A percentile compares a stretch with the other conserved stretches of the same genome.
phyloP scores from a whole-genome alignment of 2,329 filamentous ascomycete genomes.

The Anthostomella pinea region DNA sequence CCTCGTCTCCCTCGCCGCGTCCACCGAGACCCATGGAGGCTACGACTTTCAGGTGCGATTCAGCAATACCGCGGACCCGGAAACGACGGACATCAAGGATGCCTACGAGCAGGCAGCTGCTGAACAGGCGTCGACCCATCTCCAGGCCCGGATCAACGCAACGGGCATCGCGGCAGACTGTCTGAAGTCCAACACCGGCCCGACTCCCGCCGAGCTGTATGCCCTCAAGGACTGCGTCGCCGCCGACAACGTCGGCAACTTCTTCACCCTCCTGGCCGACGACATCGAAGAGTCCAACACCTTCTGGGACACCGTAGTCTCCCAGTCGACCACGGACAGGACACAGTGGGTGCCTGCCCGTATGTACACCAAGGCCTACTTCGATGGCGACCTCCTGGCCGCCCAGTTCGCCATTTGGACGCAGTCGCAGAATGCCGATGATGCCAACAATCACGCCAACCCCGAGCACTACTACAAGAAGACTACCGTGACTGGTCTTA shows the following conservation, averaged over 20 bases:
- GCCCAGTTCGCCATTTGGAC: conserved; percentile 16
- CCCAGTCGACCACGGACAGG: conserved; percentile 10
- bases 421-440: conserved; percentile 10
- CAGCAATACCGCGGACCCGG: conserved; percentile 4
- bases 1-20: no score
- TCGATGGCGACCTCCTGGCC: conserved; percentile 11
- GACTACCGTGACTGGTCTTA: conserved; percentile 5
- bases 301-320: conserved; percentile 11
- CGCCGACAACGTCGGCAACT: conserved; percentile 8
- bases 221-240: conserved; percentile 15
- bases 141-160: conserved; percentile 6
- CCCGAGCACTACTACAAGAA: conserved; percentile 18
- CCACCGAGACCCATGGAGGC: conserved; percentile 14
- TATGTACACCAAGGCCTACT: conserved; percentile 15
- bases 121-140: conserved; percentile 4
- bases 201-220: conserved; percentile 8
- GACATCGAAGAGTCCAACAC: conserved; percentile 12
- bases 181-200: conserved; percentile 2
- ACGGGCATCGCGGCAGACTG: conserved; percentile 8
- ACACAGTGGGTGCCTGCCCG: conserved; percentile 15
- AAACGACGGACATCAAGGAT: conserved; percentile 8
- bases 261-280: conserved; percentile 12
- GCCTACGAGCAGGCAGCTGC: conserved; percentile 11
- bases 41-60: conserved; percentile 13
- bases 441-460: conserved; percentile 13